These are phyloP conservation scores for Fraxinus quadrangulata DNA, from an alignment of 257 asterid species.

Conservation along the genomic window DNA sequence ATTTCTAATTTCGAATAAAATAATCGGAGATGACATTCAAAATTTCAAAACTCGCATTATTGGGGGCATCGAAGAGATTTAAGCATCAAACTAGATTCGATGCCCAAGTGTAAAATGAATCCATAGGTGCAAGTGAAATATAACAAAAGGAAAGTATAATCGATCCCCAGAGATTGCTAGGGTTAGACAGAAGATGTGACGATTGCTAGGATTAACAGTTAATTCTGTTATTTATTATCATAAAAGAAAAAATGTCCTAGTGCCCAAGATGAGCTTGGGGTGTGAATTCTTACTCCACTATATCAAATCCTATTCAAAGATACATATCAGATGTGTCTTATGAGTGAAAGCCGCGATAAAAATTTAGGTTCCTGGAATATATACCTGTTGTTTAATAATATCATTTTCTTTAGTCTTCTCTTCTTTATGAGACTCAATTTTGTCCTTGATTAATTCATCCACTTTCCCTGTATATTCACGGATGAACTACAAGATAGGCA, in stretches of 20 bases:
- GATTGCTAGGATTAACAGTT: background rate
- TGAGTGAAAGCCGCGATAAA: background rate
- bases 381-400: constrained; percentile 55
- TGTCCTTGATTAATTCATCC: constrained; percentile 58
- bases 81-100: background rate
- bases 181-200: background rate
- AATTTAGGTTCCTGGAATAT: background rate
- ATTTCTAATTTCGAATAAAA: background rate
- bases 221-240: background rate
- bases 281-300: background rate
- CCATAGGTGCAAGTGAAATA: background rate
- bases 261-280: background rate
- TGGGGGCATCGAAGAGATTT: background rate
- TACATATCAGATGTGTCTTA: background rate
- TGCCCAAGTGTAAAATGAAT: background rate
- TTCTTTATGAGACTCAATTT: constrained; percentile 49
- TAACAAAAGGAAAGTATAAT: background rate
- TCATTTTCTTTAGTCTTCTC: constrained; percentile 53
- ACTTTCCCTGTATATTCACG: constrained; percentile 60
- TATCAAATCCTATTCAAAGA: background rate
- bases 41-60: background rate
- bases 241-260: background rate
- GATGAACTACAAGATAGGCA: constrained; percentile 43
- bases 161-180: background rate
- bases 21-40: background rate